These are phyloP conservation scores for Fraxinus velutina DNA, from an alignment of 305 asterid genomes.

Conservation along the genomic window DNA sequence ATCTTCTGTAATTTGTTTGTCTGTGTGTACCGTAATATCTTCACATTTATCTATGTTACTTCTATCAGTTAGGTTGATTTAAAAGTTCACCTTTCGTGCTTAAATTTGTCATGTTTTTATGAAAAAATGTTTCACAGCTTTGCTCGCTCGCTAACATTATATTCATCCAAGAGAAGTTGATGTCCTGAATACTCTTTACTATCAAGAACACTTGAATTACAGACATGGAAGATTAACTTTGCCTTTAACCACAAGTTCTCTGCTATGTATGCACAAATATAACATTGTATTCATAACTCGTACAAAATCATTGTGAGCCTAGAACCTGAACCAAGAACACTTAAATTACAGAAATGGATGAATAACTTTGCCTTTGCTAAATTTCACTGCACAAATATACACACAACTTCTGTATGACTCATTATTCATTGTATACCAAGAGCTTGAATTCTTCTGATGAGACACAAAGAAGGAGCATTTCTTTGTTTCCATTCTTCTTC, in stretches of 20 bases:
- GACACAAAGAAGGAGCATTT: constrained; percentile 54
- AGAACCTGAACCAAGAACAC: constrained; percentile 51
- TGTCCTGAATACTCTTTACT: constrained; percentile 1
- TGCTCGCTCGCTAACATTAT: background rate
- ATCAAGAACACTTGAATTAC: background rate
- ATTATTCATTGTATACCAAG: constrained; percentile 44
- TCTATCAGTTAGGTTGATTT: background rate
- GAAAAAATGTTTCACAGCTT: background rate
- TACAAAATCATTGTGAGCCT: constrained; percentile 35
- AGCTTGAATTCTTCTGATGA: constrained; percentile 76
- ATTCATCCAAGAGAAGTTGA: background rate
- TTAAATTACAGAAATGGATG: constrained; percentile 17
- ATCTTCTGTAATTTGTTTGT: background rate
- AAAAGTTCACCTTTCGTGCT: background rate
- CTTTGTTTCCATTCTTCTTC: constrained; percentile 68
- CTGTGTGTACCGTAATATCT: background rate
- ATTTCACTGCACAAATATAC: background rate
- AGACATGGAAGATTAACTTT: constrained; percentile 20
- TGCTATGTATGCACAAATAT: background rate
- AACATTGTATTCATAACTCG: background rate
- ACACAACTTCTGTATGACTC: background rate
- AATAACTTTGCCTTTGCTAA: constrained; percentile 3
- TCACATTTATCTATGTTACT: background rate
- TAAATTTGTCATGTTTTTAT: background rate
- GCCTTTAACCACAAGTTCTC: background rate